Evolutionary conservation across 2,329 filamentous ascomycete species (phyloP).

Genomic region (Exophiala sp.): DNA sequence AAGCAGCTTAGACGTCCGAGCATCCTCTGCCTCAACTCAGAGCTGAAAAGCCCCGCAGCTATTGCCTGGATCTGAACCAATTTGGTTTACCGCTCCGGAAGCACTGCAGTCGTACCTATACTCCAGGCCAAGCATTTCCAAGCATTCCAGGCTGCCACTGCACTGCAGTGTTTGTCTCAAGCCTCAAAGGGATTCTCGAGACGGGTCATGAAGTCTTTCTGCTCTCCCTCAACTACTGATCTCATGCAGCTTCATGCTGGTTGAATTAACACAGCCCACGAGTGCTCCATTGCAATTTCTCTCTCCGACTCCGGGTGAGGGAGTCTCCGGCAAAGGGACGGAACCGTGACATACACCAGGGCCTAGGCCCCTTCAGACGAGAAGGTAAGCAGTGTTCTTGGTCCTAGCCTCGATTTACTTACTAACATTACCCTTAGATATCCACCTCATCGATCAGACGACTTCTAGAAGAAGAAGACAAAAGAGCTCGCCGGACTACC

Average conservation of each 20-base stretch:
- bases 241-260: conserved; percentile 27
- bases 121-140: conserved; percentile 20
- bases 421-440: conserved; percentile 4
- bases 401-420: no score
- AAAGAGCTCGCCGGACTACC: conserved; percentile 8
- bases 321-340: background rate
- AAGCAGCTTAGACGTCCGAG: background rate
- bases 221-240: conserved; percentile 19
- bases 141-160: conserved; percentile 12
- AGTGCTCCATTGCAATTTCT: background rate
- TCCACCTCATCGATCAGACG: background rate
- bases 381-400: conserved; percentile 16
- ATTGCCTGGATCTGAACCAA: conserved; percentile 10
- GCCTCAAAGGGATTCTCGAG: conserved; percentile 5
- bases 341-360: background rate
- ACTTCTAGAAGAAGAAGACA: background rate
- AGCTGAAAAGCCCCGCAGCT: conserved; percentile 16
- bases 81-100: background rate
- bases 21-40: background rate
- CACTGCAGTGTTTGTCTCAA: conserved; percentile 7
- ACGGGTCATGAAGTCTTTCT: conserved; percentile 17
- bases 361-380: conserved; percentile 13
- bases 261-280: conserved; percentile 4
- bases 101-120: background rate
- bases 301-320: conserved; percentile 1